Evolutionary conservation across 2,329 filamentous ascomycete species (phyloP), one percentile per base, ranked within the genome.

Genomic region (Cercospora nicotianae): DNA sequence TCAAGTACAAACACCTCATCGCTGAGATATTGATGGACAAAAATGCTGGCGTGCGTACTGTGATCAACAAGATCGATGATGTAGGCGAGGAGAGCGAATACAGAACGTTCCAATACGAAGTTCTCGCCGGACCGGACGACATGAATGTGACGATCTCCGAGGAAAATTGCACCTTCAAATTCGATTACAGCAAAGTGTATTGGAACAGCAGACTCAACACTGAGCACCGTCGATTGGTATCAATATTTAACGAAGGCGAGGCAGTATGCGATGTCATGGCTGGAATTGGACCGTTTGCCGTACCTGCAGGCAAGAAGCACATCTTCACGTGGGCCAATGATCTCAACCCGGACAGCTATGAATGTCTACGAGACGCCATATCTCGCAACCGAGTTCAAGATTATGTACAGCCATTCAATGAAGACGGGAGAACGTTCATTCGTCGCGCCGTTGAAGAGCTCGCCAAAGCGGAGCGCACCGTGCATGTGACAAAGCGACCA

Each of bases 251-350:
- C 65, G 88, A 91, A 6, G 94, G 95, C 45, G 91, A 98, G 76
- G 93, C 93, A 3, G 91, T 98, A 1, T 95, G 91, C 81, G 95
- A 99, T 80, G 91, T 97, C 72, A 99, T 98, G 94, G 94, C 94
- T 0, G 95, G 95, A 53, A 94, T 99, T 60, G 95, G 95, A 0
- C 95, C 95, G 0, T 99, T 99, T 79, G 94, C 94, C 23, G 85
- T 97, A 3, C 95, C 95, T 0, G 93, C 94, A 0, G 95, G 92
- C 16, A 96, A 91, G 82, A 94, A 91, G 79, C 89, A 88, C 45
- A 92, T 96, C 30, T 96, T 98, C 74, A 94, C 97, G 18, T 96
- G 92, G 89, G 95, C 94, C 45, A 99, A 98, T 80, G 95, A 99
- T 79, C 89, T 97, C 77, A 99, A 99, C 77, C 94, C 94, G 0